Evolutionary conservation across 2,329 filamentous ascomycete genomes (phyloP), one percentile per base, ranked within the genome.

Genomic region (Alternaria incomplexa): DNA sequence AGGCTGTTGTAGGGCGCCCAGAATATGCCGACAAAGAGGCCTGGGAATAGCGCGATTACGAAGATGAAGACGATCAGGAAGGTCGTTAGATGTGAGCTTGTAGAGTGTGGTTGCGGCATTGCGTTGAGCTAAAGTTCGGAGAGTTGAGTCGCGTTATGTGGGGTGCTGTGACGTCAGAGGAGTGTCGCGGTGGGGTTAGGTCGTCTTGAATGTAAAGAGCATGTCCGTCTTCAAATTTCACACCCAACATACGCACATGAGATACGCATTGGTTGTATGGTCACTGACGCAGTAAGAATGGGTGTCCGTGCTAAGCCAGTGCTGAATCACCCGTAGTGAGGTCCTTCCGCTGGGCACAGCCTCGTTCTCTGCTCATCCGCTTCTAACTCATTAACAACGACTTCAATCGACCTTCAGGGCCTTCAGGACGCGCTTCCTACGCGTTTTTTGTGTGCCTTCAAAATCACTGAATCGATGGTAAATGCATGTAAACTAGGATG

Each of bases 1-100:
- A 73, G 63, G 4, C 66, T 65, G 56, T 74, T 66, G 66, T 79
- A 79, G 61, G 78, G 77, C 64, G 65, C 73, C 72, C 75, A 80
- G 71, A 68, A 77, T 71, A 76, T 78, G 75, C 77, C 63, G 66
- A 82, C 79, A 71, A 85, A 84, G 64, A 81, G 69, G 63, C 74
- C 75, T 15, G 83, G 84, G 74, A 86, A 85, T 67, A 87, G 83
- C 66, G 83, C 81, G 70, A 83, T 73, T 58, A 84, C 80, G 79
- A 87, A 82, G 76, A 84, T 74, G 61, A 77, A 66, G 61, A 85
- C 75, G 72, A 86, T 82, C 64, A 86, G 68, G 65, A 84, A 74
- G 7, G 79, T 82, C 64, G 80, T 81, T 53, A 74, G 66, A 50
- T 77, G 72, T 11, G 74, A 79, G 55, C 75, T 72, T 23, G 77